These are phyloP conservation scores for Taphrina communis DNA, from an alignment of 1,139 yeast genomes.

Conservation along the genomic window DNA sequence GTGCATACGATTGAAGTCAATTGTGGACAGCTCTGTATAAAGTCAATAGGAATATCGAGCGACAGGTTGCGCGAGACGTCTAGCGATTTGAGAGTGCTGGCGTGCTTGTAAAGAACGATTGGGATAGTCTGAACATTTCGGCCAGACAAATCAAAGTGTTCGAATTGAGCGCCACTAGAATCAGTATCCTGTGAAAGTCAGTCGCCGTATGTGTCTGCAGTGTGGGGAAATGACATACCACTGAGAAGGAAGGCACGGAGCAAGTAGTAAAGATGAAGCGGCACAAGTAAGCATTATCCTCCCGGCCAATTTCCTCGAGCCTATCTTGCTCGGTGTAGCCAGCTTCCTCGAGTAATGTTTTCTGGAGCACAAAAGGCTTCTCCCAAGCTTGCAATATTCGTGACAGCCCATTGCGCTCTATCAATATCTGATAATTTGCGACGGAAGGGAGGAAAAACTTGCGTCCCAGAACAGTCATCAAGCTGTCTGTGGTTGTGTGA, in stretches of 20 bases:
- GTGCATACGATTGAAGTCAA: constrained; percentile 71
- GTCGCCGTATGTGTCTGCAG: not conserved
- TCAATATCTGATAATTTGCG: constrained; percentile 77
- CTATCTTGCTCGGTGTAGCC: constrained; percentile 83
- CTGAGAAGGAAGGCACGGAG: constrained; percentile 40
- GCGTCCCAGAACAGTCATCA: constrained; percentile 69
- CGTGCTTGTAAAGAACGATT: constrained; percentile 77
- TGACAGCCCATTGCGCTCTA: constrained; percentile 77
- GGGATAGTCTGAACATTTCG: constrained; percentile 85
- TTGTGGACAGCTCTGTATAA: constrained; percentile 80
- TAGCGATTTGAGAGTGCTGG: constrained; percentile 78
- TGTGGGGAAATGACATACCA: constrained; percentile 15
- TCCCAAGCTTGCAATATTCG: constrained; percentile 76
- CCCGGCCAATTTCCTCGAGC: constrained; percentile 79
- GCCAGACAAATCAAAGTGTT: constrained; percentile 74
- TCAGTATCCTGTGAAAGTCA: constrained; percentile 48
- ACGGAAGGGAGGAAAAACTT: constrained; percentile 76
- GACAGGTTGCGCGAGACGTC: constrained; percentile 90
- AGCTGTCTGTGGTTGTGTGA: constrained; percentile 77
- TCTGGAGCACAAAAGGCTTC: constrained; percentile 77
- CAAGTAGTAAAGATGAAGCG: constrained; percentile 58
- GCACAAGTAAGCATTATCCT: constrained; percentile 83
- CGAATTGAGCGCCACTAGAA: constrained; percentile 72
- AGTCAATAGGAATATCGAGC: constrained; percentile 79
- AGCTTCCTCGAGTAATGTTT: constrained; percentile 71